Conservation (phyloP, 352 stramenopile species). For the Pythium brassicae region DNA sequence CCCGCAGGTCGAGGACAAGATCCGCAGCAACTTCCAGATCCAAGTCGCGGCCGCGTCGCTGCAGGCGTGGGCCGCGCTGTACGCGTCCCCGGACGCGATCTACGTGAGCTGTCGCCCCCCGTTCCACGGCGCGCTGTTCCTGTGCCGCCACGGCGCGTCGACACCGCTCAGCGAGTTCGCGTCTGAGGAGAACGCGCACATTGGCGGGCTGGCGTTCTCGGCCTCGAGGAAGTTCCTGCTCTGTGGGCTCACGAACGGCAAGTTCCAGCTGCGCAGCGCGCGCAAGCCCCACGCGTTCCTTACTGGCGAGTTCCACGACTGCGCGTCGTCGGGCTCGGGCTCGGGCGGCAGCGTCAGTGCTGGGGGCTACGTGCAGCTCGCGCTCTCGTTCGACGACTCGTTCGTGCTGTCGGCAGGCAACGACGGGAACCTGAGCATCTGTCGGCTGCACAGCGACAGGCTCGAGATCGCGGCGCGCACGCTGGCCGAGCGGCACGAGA, state of each 20-base stretch:
- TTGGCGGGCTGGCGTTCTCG: slow-evolving; percentile 41
- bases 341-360: slow-evolving; percentile 7
- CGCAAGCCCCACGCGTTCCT: slow-evolving; percentile 58
- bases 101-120: slow-evolving; percentile 44
- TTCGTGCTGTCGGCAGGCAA: slow-evolving; percentile 64
- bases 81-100: slow-evolving; percentile 32
- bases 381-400: slow-evolving; percentile 83
- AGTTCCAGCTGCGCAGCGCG: slow-evolving; percentile 66
- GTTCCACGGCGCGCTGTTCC: slow-evolving; percentile 28
- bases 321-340: slow-evolving; percentile 2
- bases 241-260: slow-evolving; percentile 72
- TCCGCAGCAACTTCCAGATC: slow-evolving; percentile 45
- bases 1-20: slow-evolving; percentile 40
- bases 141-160: slow-evolving; percentile 25
- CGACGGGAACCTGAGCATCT: slow-evolving; percentile 78
- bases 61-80: slow-evolving; percentile 36
- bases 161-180: slow-evolving; percentile 38
- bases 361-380: slow-evolving; percentile 22
- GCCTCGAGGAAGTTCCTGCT: slow-evolving; percentile 65
- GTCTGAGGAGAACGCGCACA: slow-evolving; percentile 26
- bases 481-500: slow-evolving; percentile 32
- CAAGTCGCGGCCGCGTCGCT: slow-evolving; percentile 21
- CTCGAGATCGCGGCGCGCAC: slow-evolving; percentile 33
- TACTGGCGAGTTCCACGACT: slow-evolving; percentile 78
- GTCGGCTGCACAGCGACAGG: slow-evolving; percentile 54